A percentile compares a stretch with the other conserved stretches of the same genome.
Conservation (phyloP, 345 rosid species). For the Capsella bursapastoris region DNA sequence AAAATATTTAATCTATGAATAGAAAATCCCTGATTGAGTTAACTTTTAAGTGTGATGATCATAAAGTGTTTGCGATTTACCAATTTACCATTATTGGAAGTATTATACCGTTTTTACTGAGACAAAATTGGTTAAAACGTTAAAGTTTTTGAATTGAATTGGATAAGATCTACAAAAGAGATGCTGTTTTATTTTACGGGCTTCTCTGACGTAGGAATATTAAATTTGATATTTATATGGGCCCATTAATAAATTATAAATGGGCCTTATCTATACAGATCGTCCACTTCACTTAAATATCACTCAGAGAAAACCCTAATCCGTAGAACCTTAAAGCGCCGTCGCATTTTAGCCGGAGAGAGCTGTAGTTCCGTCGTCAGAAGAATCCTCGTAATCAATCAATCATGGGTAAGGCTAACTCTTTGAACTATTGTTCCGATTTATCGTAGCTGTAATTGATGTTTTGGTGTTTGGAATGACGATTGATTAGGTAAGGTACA, state of each 20-base stretch:
- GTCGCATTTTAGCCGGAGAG: conserved; percentile 5
- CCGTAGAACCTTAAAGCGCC: not conserved
- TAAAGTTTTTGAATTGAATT: no score
- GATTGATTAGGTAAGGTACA: conserved; percentile 55
- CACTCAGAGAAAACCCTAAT: conserved; percentile 33
- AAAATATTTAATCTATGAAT: no score
- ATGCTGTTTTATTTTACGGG: not conserved
- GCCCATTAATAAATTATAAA: not conserved
- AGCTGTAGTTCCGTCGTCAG: not conserved
- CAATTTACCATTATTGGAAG: no score
- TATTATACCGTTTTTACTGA: no score
- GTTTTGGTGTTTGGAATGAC: conserved; percentile 11
- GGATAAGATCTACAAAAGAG: no score
- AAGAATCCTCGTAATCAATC: conserved; percentile 5
- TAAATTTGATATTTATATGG: no score
- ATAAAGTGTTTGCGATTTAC: no score
- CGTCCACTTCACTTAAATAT: not conserved
- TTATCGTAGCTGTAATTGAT: not conserved
- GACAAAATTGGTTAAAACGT: no score
- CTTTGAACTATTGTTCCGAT: not conserved
- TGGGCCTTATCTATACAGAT: not conserved
- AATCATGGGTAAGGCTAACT: conserved; percentile 30
- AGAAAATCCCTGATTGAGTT: no score
- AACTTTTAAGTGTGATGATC: no score
- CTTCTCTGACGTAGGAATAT: not conserved